Evolutionary conservation across 805 yeast genomes (phyloP).

Genomic region (Wickerhamomyces subpelliculosus): DNA sequence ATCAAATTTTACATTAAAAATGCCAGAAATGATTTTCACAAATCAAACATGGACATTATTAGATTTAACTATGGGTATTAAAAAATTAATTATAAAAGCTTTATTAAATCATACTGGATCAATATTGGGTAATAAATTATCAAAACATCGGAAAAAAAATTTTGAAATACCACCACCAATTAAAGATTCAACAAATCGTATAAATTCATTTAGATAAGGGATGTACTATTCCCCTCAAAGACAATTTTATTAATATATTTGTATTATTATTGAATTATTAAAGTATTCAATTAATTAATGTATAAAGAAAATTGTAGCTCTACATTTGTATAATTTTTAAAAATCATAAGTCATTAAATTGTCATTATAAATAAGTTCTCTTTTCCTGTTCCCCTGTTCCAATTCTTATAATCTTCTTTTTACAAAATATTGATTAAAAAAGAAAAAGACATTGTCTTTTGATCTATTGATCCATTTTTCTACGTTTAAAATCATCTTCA

Average conservation of each 20-base stretch:
- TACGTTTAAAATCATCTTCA: slow-evolving; percentile 24
- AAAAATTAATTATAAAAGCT: slow-evolving; percentile 54
- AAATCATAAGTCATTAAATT: too few species aligned
- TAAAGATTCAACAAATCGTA: neutral
- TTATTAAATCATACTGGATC: slow-evolving; percentile 65
- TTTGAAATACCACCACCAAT: slow-evolving; percentile 1
- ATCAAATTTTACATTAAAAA: slow-evolving; percentile 55
- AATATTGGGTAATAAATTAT: slow-evolving; percentile 69
- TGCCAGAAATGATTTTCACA: slow-evolving; percentile 54
- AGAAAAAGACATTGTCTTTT: too few species aligned
- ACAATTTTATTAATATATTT: too few species aligned
- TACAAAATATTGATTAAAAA: too few species aligned
- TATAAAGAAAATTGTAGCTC: too few species aligned
- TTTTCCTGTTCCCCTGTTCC: too few species aligned
- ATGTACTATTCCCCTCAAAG: too few species aligned
- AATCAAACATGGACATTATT: slow-evolving; percentile 67
- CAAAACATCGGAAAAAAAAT: slow-evolving; percentile 24
- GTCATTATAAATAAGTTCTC: too few species aligned
- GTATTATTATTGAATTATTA: too few species aligned
- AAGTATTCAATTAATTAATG: too few species aligned
- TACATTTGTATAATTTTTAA: too few species aligned
- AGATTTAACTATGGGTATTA: slow-evolving; percentile 57
- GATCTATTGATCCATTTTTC: slow-evolving; percentile 17
- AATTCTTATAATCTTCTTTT: too few species aligned
- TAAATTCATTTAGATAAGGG: neutral